phyloP scores from a whole-genome alignment of 306 rosid species.

The Hippophae gyantsensis region DNA sequence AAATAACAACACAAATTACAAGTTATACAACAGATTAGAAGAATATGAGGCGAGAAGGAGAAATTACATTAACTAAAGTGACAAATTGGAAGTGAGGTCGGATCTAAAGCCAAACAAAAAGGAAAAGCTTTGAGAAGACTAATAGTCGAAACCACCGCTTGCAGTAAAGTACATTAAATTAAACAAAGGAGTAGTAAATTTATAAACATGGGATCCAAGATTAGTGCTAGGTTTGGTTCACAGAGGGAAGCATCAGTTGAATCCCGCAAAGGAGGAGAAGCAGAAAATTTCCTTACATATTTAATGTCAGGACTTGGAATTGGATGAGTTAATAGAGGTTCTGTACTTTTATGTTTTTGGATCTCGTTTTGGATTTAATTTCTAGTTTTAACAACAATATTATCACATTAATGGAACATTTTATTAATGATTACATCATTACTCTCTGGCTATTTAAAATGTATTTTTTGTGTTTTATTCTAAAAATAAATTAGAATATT shows the following conservation, averaged over 20 bases:
- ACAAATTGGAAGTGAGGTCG: slow-evolving; percentile 12
- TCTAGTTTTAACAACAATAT: no score
- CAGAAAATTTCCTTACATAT: no score
- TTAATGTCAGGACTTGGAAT: not conserved
- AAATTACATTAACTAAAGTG: not conserved
- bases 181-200: not conserved
- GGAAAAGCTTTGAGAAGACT: not conserved
- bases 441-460: no score
- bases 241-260: not conserved
- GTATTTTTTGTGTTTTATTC: no score
- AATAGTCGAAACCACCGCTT: slow-evolving; percentile 7
- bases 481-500: no score
- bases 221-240: slow-evolving; percentile 19
- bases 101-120: slow-evolving; percentile 24
- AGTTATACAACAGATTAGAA: slow-evolving; percentile 12
- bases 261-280: slow-evolving; percentile 18
- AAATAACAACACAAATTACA: not conserved
- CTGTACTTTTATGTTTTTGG: no score
- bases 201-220: not conserved
- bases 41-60: not conserved
- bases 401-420: no score
- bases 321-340: no score
- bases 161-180: not conserved
- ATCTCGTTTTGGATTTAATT: no score
- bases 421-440: no score